phyloP scores from a whole-genome alignment of 169 alveolate species.

The Cryptosporidium felis region DNA sequence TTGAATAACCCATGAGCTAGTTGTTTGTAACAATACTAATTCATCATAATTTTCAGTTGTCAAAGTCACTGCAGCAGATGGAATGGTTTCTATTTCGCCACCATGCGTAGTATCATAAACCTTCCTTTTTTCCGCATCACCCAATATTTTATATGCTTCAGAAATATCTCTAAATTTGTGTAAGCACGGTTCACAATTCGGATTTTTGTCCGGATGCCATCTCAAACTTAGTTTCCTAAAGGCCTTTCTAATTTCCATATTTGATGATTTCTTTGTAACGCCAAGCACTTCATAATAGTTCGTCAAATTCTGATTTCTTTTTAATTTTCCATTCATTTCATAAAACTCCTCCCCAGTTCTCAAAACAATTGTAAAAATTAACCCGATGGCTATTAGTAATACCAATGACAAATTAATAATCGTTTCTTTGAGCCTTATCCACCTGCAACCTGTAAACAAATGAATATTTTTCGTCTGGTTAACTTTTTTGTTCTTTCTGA shows the following conservation, averaged over 20 bases:
- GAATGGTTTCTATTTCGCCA: slow-evolving; percentile 74
- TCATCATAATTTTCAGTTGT: slow-evolving; percentile 70
- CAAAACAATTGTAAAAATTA: slow-evolving; percentile 11
- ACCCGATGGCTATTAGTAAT: not conserved
- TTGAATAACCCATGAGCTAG: slow-evolving; percentile 76
- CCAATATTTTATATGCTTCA: slow-evolving; percentile 86
- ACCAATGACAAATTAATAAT: slow-evolving; percentile 9
- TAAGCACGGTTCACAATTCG: slow-evolving; percentile 81
- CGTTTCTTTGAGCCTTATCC: slow-evolving; percentile 15
- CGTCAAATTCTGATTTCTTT: slow-evolving; percentile 72
- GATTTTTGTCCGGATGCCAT: slow-evolving; percentile 87
- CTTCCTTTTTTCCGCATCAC: slow-evolving; percentile 83
- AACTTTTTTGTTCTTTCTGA: not conserved
- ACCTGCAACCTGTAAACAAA: not conserved
- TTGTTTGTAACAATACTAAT: slow-evolving; percentile 65
- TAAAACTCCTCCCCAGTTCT: slow-evolving; percentile 64
- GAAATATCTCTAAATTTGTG: slow-evolving; percentile 83
- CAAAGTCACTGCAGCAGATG: slow-evolving; percentile 74
- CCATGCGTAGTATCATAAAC: slow-evolving; percentile 82
- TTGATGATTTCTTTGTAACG: slow-evolving; percentile 77
- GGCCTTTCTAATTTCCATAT: slow-evolving; percentile 82
- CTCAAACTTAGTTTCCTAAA: slow-evolving; percentile 79
- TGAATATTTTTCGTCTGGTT: too few relatives aligned
- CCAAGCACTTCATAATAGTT: slow-evolving; percentile 85
- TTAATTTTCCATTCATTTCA: slow-evolving; percentile 6